phyloP scores from a whole-genome alignment of 2,329 filamentous ascomycete genomes.

The Clonostachys chloroleuca region DNA sequence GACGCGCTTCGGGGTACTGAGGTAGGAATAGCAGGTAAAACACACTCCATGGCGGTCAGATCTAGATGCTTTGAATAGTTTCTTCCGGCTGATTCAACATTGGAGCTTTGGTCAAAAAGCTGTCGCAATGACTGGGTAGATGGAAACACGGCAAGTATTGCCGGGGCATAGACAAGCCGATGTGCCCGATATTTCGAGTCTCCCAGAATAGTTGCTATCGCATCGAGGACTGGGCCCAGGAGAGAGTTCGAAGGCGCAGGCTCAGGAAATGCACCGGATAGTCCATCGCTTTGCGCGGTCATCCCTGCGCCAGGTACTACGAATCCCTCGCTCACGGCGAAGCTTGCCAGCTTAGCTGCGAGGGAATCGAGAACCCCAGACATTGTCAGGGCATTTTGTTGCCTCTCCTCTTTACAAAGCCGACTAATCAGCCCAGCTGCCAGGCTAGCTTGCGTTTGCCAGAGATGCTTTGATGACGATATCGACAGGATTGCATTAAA shows the following conservation, averaged over 20 bases:
- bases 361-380: slow-evolving; percentile 75
- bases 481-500: slow-evolving; percentile 64
- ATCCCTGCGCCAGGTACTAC: slow-evolving; percentile 62
- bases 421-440: slow-evolving; percentile 50
- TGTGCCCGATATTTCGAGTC: slow-evolving; percentile 76
- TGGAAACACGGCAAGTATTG: slow-evolving; percentile 66
- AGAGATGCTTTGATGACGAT: slow-evolving; percentile 40
- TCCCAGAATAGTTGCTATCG: slow-evolving; percentile 71
- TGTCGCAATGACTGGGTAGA: slow-evolving; percentile 44
- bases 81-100: slow-evolving; percentile 48
- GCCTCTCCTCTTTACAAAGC: slow-evolving; percentile 63
- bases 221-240: slow-evolving; percentile 69
- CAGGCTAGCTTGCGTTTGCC: slow-evolving; percentile 59
- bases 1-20: slow-evolving; percentile 25
- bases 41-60: slow-evolving; percentile 57
- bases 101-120: slow-evolving; percentile 43
- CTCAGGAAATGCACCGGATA: slow-evolving; percentile 54
- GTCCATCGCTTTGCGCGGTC: slow-evolving; percentile 46
- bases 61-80: slow-evolving; percentile 34
- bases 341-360: slow-evolving; percentile 67
- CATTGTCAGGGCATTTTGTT: slow-evolving; percentile 69
- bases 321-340: slow-evolving; percentile 63
- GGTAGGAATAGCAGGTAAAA: slow-evolving; percentile 53
- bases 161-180: slow-evolving; percentile 64
- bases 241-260: slow-evolving; percentile 55